Percentiles rank a stretch among this genome's conserved stretches.
Conservation (phyloP, 208 protist species). For the Jaenimonas drosophilae region DNA sequence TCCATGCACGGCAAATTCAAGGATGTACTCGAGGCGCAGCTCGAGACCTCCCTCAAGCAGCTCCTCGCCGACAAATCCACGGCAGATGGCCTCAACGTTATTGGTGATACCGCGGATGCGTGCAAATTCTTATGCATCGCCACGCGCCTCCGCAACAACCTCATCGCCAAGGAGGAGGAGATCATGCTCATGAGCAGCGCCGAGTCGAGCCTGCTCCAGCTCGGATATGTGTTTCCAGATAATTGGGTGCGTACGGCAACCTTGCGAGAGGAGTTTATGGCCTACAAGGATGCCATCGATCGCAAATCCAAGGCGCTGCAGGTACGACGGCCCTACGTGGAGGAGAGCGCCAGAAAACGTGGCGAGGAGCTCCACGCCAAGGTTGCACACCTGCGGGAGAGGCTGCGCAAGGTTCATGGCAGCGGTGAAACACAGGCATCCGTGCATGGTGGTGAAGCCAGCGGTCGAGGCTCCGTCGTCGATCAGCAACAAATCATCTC, state of each 20-base stretch:
- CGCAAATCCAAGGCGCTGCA: conserved; percentile 86
- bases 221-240: conserved; percentile 87
- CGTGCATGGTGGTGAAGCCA: too few relatives aligned
- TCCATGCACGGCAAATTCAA: conserved; percentile 76
- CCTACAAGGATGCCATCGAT: conserved; percentile 90
- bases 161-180: conserved; percentile 31
- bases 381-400: conserved; percentile 35
- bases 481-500: conserved; percentile 52
- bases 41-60: conserved; percentile 33
- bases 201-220: conserved; percentile 81
- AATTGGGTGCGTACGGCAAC: conserved; percentile 88
- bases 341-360: conserved; percentile 39
- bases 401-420: conserved; percentile 32
- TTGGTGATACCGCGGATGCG: conserved; percentile 68
- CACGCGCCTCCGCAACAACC: conserved; percentile 61
- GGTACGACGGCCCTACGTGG: conserved; percentile 49
- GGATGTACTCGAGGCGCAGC: conserved; percentile 61
- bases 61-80: conserved; percentile 53
- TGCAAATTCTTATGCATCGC: conserved; percentile 54
- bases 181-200: conserved; percentile 54
- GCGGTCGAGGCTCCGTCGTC: conserved; percentile 23
- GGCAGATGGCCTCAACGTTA: conserved; percentile 85
- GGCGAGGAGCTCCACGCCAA: conserved; percentile 45
- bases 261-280: conserved; percentile 89
- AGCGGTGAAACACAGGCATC: too few relatives aligned